Conservation (phyloP, 495 filamentous ascomycete species). For the Penicillium samsonianum region DNA sequence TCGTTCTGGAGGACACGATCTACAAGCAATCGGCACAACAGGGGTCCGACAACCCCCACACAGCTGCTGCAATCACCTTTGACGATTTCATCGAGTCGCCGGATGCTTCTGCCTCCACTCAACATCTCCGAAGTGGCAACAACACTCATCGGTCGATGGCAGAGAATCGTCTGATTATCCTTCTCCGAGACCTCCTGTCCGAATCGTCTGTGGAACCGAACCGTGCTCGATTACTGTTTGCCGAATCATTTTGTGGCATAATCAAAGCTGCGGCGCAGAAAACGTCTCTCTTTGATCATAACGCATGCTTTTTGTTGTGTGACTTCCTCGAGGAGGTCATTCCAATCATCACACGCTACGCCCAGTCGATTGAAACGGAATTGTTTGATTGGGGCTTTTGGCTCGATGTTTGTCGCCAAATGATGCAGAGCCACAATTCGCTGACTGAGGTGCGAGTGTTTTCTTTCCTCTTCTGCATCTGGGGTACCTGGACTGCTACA, state of each 20-base stretch:
- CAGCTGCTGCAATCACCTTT: conserved; percentile 66
- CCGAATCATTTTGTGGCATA: conserved; percentile 72
- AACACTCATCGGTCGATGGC: conserved; percentile 83
- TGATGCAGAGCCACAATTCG: conserved; percentile 86
- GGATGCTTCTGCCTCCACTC: conserved; percentile 68
- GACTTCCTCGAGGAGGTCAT: conserved; percentile 87
- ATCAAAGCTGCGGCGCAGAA: conserved; percentile 72
- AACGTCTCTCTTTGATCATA: conserved; percentile 82
- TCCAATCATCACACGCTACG: conserved; percentile 59
- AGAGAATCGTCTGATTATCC: conserved; percentile 85
- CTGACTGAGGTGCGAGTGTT: conserved; percentile 90
- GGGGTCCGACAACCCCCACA: conserved; percentile 51
- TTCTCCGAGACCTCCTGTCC: conserved; percentile 82
- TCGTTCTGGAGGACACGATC: conserved; percentile 80
- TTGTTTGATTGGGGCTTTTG: conserved; percentile 84
- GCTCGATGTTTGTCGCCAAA: conserved; percentile 78
- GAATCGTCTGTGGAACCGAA: conserved; percentile 60
- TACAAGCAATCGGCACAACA: conserved; percentile 64
- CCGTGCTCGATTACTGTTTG: conserved; percentile 67
- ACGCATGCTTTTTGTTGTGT: conserved; percentile 87
- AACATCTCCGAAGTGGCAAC: conserved; percentile 59
- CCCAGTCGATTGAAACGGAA: conserved; percentile 46
- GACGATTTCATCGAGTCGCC: conserved; percentile 70
- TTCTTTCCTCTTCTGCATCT: conserved; percentile 79
- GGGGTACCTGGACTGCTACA: conserved; percentile 71